phyloP scores from a whole-genome alignment of 306 rosid genomes.

The Cucumis melo region DNA sequence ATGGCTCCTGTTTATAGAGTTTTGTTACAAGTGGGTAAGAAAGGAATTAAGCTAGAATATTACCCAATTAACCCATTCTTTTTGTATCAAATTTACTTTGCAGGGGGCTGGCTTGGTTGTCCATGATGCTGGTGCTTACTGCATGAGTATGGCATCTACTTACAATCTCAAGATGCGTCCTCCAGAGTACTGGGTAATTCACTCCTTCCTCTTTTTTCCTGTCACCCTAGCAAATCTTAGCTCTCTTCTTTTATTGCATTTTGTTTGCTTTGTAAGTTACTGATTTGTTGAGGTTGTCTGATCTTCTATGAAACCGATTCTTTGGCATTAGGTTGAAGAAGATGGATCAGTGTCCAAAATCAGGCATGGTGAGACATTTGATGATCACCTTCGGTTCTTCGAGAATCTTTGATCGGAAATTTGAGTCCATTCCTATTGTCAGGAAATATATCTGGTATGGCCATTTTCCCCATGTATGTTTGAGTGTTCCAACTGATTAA shows the following conservation, averaged over 20 bases:
- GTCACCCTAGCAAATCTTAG: not conserved
- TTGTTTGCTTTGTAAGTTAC: not conserved
- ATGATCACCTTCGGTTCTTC: conserved; percentile 65
- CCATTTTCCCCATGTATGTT: not conserved
- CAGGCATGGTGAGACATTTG: conserved; percentile 72
- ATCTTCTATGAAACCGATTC: not conserved
- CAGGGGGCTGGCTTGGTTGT: conserved; percentile 94
- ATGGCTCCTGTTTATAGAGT: too few species aligned
- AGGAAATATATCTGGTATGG: not conserved
- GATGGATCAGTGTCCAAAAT: conserved; percentile 79
- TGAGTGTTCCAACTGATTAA: not conserved
- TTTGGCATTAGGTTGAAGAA: conserved; percentile 47
- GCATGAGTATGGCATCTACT: conserved; percentile 99
- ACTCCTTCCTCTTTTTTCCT: not conserved
- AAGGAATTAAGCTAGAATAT: too few species aligned
- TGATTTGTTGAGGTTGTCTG: not conserved
- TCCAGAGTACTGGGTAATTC: conserved; percentile 83
- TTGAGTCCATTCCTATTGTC: not conserved
- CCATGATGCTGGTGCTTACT: conserved; percentile 97
- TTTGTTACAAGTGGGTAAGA: too few species aligned
- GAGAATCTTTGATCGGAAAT: conserved; percentile 48
- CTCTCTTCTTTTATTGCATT: not conserved
- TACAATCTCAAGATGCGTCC: conserved; percentile 97
- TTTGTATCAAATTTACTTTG: not conserved
- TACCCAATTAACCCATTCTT: too few species aligned